Base-by-base conservation (phyloP, 2,329 filamentous ascomycete species). In the Calonectria fujianensis region DNA sequence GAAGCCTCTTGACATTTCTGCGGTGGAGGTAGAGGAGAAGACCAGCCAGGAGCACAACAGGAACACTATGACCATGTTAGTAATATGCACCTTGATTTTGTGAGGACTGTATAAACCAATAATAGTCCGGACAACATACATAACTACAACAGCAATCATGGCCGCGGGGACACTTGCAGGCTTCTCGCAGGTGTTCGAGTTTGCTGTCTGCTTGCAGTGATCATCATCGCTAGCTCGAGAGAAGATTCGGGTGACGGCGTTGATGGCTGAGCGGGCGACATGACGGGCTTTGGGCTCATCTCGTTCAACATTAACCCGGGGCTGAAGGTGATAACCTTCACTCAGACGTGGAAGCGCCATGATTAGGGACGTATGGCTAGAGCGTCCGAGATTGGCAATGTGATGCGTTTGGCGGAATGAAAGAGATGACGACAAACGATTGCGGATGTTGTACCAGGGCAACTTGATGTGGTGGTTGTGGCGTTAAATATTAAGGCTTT, bases 1-100 rank as follows among this genome's bases (percentile, higher is more conserved):
- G 88, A 76, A 95, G 89, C 81, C 92, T 95, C 83, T 90, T 92
- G 50, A 94, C 86, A 81, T 95, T 94, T 83, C 95, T 91, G 68
- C 95, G 92, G 83, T 98, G 96, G 45, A 99, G 90, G 82, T 93
- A 93, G 77, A 96, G 82, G 50, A 98, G 87, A 1, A 95, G 90
- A 63, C 92, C 82, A 1, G 94, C 83, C 27, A 94, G 93, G 75
- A 91, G 87, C 37, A 92, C 87, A 61, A 98, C 82, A 1, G 97
- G 96, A 69, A 98, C 92, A 52, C 96, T 98, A 82, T 69, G 59
- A 32, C 35, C 51, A 9, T 18, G 75, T 82, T 59, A 84, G 80
- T 70, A 73, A 41, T 51, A 3, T 50, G 4, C 24, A 4, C 24
- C 6, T 29, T 39, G 13, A 5, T 29, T 31, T 67, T 29, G 29